Conservation (phyloP, 1,284 basidiomycete species). For the Austroboletus niveus region DNA sequence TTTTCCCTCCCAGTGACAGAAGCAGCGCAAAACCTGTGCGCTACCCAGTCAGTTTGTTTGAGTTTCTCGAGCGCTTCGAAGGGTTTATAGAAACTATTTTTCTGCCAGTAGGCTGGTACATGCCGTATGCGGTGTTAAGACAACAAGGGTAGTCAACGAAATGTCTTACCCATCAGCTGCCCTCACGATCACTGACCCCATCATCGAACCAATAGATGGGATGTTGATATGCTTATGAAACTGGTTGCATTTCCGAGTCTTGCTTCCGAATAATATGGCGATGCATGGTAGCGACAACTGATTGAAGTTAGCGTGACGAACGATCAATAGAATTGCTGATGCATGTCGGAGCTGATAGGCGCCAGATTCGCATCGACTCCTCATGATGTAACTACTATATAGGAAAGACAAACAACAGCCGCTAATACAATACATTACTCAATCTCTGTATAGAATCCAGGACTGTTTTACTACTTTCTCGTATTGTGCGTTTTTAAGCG, state of each 20-base stretch:
- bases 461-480: constrained; percentile 86
- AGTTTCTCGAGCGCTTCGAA: no score
- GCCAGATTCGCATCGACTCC: background rate
- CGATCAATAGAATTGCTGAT: constrained; percentile 3
- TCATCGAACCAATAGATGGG: constrained; percentile 62
- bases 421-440: constrained; percentile 71
- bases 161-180: constrained; percentile 18
- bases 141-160: background rate
- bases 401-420: background rate
- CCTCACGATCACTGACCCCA: constrained; percentile 51
- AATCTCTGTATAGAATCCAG: constrained; percentile 75
- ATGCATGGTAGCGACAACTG: constrained; percentile 3
- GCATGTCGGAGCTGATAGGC: background rate
- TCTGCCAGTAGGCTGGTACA: constrained; percentile 71
- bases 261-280: constrained; percentile 6
- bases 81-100: constrained; percentile 69
- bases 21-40: no score
- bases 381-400: background rate
- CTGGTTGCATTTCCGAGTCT: background rate
- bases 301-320: constrained; percentile 2
- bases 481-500: constrained; percentile 86
- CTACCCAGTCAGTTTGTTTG: no score
- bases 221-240: constrained; percentile 29
- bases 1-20: no score
- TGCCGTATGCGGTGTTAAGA: constrained; percentile 56